Percentiles rank a stretch among this genome's conserved stretches.
These are phyloP conservation scores for Leishmania mexicana DNA, from an alignment of 208 protist species.

Conservation along the genomic window DNA sequence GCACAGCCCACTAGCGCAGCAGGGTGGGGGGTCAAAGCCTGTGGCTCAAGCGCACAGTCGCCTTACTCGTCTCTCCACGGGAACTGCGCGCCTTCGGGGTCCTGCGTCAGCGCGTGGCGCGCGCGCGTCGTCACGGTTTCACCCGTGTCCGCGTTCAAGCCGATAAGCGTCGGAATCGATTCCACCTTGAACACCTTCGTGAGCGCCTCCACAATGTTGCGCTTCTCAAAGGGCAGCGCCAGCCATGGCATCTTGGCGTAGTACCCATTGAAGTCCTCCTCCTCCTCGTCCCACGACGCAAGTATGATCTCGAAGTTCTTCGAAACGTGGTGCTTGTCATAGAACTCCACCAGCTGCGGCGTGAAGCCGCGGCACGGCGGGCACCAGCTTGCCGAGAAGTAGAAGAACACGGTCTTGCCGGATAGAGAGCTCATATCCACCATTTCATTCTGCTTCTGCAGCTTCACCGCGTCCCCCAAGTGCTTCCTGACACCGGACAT, in stretches of 20 bases:
- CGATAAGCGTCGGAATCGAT: constrained; percentile 80
- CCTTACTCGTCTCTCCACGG: constrained; percentile 47
- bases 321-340: constrained; percentile 59
- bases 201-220: constrained; percentile 41
- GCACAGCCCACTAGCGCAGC: too few species aligned
- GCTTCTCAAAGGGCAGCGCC: constrained; percentile 59
- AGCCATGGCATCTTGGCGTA: constrained; percentile 87
- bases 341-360: constrained; percentile 83
- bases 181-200: constrained; percentile 58
- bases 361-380: constrained; percentile 93
- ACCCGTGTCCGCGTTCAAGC: constrained; percentile 75
- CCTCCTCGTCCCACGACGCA: constrained; percentile 76
- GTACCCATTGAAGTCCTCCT: constrained; percentile 74
- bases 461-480: constrained; percentile 9
- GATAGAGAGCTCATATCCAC: constrained; percentile 22
- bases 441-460: constrained; percentile 10
- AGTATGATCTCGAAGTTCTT: constrained; percentile 91
- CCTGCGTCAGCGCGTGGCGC: constrained; percentile 50
- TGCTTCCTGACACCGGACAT: constrained; percentile 23
- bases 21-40: neutral
- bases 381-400: constrained; percentile 95
- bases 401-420: constrained; percentile 82
- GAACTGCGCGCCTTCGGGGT: constrained; percentile 67
- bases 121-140: constrained; percentile 61
- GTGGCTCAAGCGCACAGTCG: neutral